Base-by-base conservation (phyloP, 139 green algal species). In the Coelastrella sp. region DNA sequence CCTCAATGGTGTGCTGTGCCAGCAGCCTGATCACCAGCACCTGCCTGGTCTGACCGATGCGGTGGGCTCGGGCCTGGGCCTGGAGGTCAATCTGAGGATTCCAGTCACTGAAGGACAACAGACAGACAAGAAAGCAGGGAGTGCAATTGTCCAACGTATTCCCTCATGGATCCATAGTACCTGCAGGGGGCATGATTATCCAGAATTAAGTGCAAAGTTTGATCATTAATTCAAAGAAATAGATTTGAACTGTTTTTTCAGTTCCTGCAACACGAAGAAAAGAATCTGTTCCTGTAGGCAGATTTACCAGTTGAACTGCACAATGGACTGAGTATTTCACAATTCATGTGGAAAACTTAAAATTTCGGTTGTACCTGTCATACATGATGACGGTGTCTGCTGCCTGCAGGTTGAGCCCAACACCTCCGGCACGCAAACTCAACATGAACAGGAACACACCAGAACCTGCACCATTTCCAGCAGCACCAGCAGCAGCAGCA, bases 1-100 rank as follows among this genome's bases (percentile, higher is more conserved):
- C 94, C 95, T 99, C 97, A 35, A 96, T 91, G 81, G 89, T 95
- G 74, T 95, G 94, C 10, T 88, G 94, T 0, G 91, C 96, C 58
- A 98, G 91, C 85, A 99, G 92, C 25, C 96, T 91, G 78, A 98
- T 92, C 86, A 99, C 96, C 75, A 96, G 81, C 87, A 94, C 88
- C 63, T 99, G 91, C 14, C 91, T 93, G 6, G 84, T 84, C 91
- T 97, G 95, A 7, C 98, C 98, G 83, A 99, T 99, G 91, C 98
- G 97, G 92, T 99, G 96, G 66, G 96, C 98, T 19, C 98, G 94
- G 7, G 98, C 97, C 95, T 99, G 98, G 10, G 98, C 97, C 92
- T 99, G 91, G 35, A 93, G 81, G 87, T 93, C 91, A 24, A 92
- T 90, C 92, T 94, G 93, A 12, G 94, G 94, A 92, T 97, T 96